A percentile compares a stretch with the other conserved stretches of the same genome.
These are phyloP conservation scores for Kuraishia piskuri DNA, from an alignment of 805 yeast genomes.

Conservation along the genomic window DNA sequence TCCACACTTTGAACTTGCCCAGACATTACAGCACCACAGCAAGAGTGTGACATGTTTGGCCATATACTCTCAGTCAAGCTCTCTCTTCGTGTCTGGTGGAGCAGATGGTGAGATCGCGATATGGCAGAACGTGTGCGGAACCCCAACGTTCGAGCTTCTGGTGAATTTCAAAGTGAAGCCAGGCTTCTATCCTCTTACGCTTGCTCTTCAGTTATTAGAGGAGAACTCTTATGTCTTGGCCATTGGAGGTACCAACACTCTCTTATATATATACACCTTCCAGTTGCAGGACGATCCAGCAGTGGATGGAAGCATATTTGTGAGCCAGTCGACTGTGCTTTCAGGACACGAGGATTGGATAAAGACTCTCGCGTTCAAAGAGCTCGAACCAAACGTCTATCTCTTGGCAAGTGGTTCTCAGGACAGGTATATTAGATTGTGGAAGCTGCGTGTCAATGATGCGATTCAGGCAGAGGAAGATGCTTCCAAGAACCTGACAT, in stretches of 20 bases:
- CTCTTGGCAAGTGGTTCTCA: constrained; percentile 86
- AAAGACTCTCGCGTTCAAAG: constrained; percentile 56
- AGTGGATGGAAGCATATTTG: constrained; percentile 10
- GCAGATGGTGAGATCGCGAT: constrained; percentile 50
- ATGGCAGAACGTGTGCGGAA: constrained; percentile 30
- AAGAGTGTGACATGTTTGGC: constrained; percentile 50
- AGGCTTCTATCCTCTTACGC: constrained; percentile 42
- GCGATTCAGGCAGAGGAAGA: constrained; percentile 38
- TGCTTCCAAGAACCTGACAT: constrained; percentile 43
- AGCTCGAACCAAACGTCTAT: constrained; percentile 39
- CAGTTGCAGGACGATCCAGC: constrained; percentile 7
- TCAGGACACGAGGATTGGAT: constrained; percentile 98
- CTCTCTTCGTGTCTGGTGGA: constrained; percentile 48
- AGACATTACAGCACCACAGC: constrained; percentile 29
- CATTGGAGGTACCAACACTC: constrained; percentile 62
- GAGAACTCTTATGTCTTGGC: constrained; percentile 39
- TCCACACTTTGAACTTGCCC: constrained; percentile 11
- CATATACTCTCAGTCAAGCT: constrained; percentile 21
- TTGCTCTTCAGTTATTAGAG: constrained; percentile 24
- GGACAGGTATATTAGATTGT: constrained; percentile 83
- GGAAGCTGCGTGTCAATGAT: constrained; percentile 63
- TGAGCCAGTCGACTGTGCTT: constrained; percentile 40
- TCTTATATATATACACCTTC: constrained; percentile 47
- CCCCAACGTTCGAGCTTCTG: constrained; percentile 15
- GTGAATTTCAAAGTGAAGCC: constrained; percentile 25